Conservation (phyloP, 139 green algal species). For the Chlamydomonas schloesseri region DNA sequence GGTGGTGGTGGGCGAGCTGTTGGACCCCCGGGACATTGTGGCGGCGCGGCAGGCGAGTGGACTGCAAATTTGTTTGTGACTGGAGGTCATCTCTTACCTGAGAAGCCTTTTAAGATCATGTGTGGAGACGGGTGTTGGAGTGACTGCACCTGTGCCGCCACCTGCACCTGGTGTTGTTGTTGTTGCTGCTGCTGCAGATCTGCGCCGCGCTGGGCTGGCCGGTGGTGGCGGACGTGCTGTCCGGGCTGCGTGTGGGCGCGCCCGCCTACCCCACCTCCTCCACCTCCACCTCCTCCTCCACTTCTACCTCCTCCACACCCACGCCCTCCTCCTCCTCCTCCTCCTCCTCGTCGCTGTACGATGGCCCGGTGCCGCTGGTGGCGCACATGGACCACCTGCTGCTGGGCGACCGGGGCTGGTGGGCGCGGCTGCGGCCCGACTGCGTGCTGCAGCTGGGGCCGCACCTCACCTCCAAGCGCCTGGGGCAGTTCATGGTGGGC, state of each 20-base stretch:
- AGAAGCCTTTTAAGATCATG: no score
- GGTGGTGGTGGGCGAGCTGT: constrained; percentile 86
- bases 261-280: neutral
- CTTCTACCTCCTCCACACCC: no score
- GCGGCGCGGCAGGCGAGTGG: constrained; percentile 68
- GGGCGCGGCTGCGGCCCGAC: constrained; percentile 77
- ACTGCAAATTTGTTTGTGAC: no score
- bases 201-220: constrained; percentile 84
- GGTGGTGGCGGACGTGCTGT: constrained; percentile 88
- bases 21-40: constrained; percentile 61
- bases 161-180: no score
- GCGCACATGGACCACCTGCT: constrained; percentile 87
- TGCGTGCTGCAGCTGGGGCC: constrained; percentile 87
- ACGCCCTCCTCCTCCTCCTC: no score
- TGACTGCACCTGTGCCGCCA: no score
- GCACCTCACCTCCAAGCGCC: constrained; percentile 90
- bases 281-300: no score
- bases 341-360: neutral
- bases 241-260: constrained; percentile 74
- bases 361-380: constrained; percentile 57
- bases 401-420: constrained; percentile 69
- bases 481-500: constrained; percentile 82
- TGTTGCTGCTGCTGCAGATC: neutral
- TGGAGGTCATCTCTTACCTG: no score
- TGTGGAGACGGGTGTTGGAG: no score